Percentiles rank a stretch among this genome's conserved stretches.
Evolutionary conservation across 2,329 filamentous ascomycete species (phyloP).

Genomic region (Beauveria medogensis): DNA sequence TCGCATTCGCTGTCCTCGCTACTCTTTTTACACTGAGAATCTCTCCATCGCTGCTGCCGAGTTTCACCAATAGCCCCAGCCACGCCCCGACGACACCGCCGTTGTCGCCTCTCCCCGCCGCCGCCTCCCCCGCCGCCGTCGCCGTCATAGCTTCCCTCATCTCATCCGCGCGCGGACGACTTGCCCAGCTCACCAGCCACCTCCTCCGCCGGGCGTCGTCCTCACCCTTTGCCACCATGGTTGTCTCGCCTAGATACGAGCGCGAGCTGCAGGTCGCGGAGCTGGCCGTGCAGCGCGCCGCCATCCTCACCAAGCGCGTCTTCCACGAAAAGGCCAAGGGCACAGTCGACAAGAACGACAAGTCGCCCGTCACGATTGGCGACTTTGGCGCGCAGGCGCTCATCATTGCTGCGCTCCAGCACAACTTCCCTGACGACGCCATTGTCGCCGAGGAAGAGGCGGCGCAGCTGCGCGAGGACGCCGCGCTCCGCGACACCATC

Average conservation of each 20-base stretch:
- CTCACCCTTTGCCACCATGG: slow-evolving; percentile 24
- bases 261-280: slow-evolving; percentile 77
- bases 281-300: slow-evolving; percentile 76
- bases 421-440: slow-evolving; percentile 83
- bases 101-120: neutral
- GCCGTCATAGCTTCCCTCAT: slow-evolving; percentile 12
- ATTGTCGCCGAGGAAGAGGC: slow-evolving; percentile 96
- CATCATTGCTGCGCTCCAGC: slow-evolving; percentile 82
- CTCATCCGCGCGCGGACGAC: slow-evolving; percentile 12
- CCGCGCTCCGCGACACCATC: slow-evolving; percentile 57
- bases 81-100: neutral
- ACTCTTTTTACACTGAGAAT: neutral
- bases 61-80: neutral
- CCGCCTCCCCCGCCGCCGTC: slow-evolving; percentile 3
- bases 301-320: slow-evolving; percentile 45
- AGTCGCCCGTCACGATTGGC: slow-evolving; percentile 92
- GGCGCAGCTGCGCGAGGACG: slow-evolving; percentile 64
- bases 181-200: slow-evolving; percentile 15
- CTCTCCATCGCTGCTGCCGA: neutral
- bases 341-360: slow-evolving; percentile 82
- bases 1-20: neutral
- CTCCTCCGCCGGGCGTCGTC: slow-evolving; percentile 10
- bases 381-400: slow-evolving; percentile 97
- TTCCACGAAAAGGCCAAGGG: slow-evolving; percentile 84
- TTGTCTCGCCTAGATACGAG: slow-evolving; percentile 45